Base-by-base conservation (phyloP, 1,139 yeast genomes). In the Yamadazyma friedrichii region DNA sequence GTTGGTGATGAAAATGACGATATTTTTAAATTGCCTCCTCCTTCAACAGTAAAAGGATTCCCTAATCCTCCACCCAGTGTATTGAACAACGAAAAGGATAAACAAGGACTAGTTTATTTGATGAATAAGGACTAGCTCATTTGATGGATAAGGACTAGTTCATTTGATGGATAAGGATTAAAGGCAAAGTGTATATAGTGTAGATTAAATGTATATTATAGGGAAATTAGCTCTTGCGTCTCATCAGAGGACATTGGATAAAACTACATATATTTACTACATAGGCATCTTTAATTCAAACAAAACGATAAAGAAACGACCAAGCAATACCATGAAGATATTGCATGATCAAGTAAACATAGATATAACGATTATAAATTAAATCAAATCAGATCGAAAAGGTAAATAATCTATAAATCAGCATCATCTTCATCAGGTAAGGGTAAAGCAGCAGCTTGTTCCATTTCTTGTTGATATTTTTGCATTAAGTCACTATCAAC, bases 371-470 rank as follows among this genome's bases (percentile, higher is more conserved):
- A 20, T 20, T 20, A 20, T 20, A 20, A 20, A 20, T 20, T 20
- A 20, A 8, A 20, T 20, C 24, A 20, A 20, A 20, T 20, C 8
- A 20, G 24, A 20, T 20, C 24, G 8, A 20, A 20, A 20, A 6
- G 5, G 12, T 22, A 33, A 33, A 16, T 11, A 6, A 31, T 58
- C 76, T 88, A 91, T 76, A 91, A 85, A 71, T 91, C 98, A 64
- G 97, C 98, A 67, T 94, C 98, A 68, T 94, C 99, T 76, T 94
- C 98, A 76, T 94, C 98, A 56, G 99, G 99, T 72, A 94, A 86
- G 70, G 99, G 98, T 81, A 93, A 80, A 56, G 97, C 96, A 56
- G 98, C 89, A 63, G 98, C 99, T 75, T 88, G 94, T 70, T 88
- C 96, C 95, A 94, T 93, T 78, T 94, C 98, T 68, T 88, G 94